phyloP scores from a whole-genome alignment of 345 rosid genomes.

The Lepidium didymum region DNA sequence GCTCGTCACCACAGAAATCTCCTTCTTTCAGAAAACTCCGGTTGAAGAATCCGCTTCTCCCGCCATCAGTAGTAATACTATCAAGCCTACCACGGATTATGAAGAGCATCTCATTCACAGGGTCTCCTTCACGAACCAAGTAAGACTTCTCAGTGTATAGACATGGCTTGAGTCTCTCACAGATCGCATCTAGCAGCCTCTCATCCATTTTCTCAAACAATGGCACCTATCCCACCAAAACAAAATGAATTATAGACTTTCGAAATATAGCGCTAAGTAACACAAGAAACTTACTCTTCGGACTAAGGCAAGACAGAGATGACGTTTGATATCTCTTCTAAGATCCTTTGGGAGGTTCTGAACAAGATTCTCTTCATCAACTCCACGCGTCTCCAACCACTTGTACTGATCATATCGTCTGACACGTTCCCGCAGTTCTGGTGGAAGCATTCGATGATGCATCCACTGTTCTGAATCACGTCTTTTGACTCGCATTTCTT shows the following conservation, averaged over 20 bases:
- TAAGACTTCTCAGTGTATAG: conserved; percentile 70
- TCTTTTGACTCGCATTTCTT: conserved; percentile 97
- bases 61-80: conserved; percentile 93
- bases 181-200: conserved; percentile 88
- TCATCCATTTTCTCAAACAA: conserved; percentile 91
- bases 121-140: conserved; percentile 97
- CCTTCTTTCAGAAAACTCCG: conserved; percentile 72
- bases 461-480: conserved; percentile 99
- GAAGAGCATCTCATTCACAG: conserved; percentile 93
- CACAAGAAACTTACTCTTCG: conserved; percentile 57
- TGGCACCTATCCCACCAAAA: conserved; percentile 50
- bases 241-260: not conserved
- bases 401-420: conserved; percentile 94
- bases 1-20: conserved; percentile 95
- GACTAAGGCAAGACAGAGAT: conserved; percentile 88
- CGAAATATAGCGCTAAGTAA: not conserved
- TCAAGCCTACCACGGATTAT: conserved; percentile 92
- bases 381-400: conserved; percentile 97
- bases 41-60: conserved; percentile 90
- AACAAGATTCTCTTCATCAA: conserved; percentile 83
- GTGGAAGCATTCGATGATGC: conserved; percentile 98
- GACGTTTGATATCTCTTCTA: conserved; percentile 93
- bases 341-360: conserved; percentile 91
- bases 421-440: conserved; percentile 78
- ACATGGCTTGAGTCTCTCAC: conserved; percentile 85